phyloP scores from a whole-genome alignment of 2,329 filamentous ascomycete genomes.

The Trichoderma brevicompactum region DNA sequence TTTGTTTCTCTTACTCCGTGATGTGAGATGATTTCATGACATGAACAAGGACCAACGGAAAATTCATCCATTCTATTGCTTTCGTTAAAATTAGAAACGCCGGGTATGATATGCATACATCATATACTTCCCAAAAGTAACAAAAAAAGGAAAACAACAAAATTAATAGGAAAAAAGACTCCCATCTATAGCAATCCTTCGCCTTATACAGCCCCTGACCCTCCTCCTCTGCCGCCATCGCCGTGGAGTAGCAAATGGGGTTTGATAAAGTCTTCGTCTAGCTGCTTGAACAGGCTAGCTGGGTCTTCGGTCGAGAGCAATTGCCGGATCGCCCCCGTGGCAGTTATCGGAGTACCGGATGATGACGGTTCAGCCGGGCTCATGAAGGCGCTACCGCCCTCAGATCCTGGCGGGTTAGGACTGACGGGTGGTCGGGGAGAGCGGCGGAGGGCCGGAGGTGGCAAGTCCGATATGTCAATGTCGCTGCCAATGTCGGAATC shows the following conservation, averaged over 20 bases:
- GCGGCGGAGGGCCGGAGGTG: constrained; percentile 58
- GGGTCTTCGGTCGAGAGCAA: constrained; percentile 87
- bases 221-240: constrained; percentile 41
- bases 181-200: constrained; percentile 18
- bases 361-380: constrained; percentile 40
- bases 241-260: constrained; percentile 85
- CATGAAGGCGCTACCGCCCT: constrained; percentile 38
- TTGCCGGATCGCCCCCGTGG: constrained; percentile 76
- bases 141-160: neutral
- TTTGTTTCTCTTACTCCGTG: neutral
- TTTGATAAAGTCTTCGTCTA: constrained; percentile 97
- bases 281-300: constrained; percentile 83
- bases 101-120: constrained; percentile 27
- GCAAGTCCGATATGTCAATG: constrained; percentile 68
- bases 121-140: constrained; percentile 20
- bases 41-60: neutral
- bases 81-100: constrained; percentile 18
- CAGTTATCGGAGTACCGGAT: constrained; percentile 60
- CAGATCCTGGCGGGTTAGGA: constrained; percentile 35
- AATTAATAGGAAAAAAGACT: neutral
- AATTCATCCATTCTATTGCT: constrained; percentile 25
- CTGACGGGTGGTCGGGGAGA: constrained; percentile 43
- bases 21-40: neutral
- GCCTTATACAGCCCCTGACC: constrained; percentile 35
- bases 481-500: constrained; percentile 67